Conservation (phyloP, 108 stramenopile genomes). For the Fistulifera solaris region DNA sequence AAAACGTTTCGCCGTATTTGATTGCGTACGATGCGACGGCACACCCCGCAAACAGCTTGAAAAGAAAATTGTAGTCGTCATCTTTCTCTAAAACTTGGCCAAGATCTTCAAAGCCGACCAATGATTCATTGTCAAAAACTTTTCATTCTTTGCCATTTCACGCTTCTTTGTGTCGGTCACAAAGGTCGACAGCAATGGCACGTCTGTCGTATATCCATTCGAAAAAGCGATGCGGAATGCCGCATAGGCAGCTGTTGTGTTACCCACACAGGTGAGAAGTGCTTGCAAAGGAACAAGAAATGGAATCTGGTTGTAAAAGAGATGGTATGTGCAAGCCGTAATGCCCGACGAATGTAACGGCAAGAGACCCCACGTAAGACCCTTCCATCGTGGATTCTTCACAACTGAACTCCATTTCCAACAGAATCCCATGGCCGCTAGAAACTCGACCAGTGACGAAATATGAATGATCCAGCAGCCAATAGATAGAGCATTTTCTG, state of each 20-base stretch:
- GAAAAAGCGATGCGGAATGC: slow-evolving; percentile 63
- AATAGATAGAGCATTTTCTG: slow-evolving; percentile 44
- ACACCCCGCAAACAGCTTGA: slow-evolving; percentile 69
- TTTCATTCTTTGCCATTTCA: not conserved
- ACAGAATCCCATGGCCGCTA: slow-evolving; percentile 85
- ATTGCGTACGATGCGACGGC: slow-evolving; percentile 61
- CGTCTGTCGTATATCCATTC: slow-evolving; percentile 45
- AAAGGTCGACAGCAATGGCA: not conserved
- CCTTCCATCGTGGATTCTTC: slow-evolving; percentile 75
- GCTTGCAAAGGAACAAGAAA: slow-evolving; percentile 84
- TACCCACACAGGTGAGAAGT: slow-evolving; percentile 65
- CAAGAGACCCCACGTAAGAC: slow-evolving; percentile 86
- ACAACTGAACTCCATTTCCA: slow-evolving; percentile 73
- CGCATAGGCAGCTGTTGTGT: slow-evolving; percentile 68
- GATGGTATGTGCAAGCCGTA: slow-evolving; percentile 88
- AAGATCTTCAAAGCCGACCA: slow-evolving; percentile 75
- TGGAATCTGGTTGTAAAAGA: slow-evolving; percentile 84
- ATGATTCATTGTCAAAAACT: slow-evolving; percentile 9
- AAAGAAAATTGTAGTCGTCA: slow-evolving; percentile 59
- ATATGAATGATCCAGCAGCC: slow-evolving; percentile 86
- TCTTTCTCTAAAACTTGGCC: slow-evolving; percentile 37
- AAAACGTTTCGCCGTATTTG: slow-evolving; percentile 71
- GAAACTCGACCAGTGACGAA: slow-evolving; percentile 76
- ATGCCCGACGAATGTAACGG: slow-evolving; percentile 86
- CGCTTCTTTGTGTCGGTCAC: not conserved